phyloP scores from a whole-genome alignment of 176 grass and related monocot genomes.

The Rhynchospora breviuscula region DNA sequence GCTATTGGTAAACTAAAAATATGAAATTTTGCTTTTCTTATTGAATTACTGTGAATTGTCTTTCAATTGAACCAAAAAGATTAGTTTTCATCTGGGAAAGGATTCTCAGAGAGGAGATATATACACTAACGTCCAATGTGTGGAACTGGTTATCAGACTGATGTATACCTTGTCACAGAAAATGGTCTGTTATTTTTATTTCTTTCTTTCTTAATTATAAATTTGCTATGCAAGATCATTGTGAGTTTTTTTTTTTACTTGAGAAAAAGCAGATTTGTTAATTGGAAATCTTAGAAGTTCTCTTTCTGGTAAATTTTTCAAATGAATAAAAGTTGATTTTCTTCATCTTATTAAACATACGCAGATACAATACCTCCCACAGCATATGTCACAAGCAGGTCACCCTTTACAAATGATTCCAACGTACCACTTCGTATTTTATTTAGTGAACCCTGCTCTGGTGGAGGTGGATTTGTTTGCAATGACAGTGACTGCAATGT shows the following conservation, averaged over 20 bases:
- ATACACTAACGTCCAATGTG: not conserved
- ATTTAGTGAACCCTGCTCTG: conserved; percentile 68
- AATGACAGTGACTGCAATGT: conserved; percentile 55
- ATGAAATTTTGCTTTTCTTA: not conserved
- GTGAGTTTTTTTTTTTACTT: not conserved
- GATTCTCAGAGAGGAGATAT: not conserved
- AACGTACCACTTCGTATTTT: conserved; percentile 47
- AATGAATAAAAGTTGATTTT: not conserved
- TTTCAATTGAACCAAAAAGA: not conserved
- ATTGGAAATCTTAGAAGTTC: not conserved
- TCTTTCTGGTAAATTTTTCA: not conserved
- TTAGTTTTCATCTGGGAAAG: not conserved
- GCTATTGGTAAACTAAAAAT: conserved; percentile 61
- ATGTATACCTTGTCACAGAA: not conserved
- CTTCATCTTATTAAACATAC: not conserved
- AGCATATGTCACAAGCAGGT: conserved; percentile 45
- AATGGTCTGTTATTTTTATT: not conserved
- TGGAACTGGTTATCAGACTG: not conserved
- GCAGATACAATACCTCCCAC: conserved; percentile 81
- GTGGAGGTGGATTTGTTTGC: conserved; percentile 66
- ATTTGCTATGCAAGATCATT: not conserved
- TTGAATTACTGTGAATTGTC: not conserved
- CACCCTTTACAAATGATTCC: conserved; percentile 57
- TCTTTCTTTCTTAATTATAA: not conserved
- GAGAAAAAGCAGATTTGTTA: not conserved